Conservation (phyloP, 2,329 filamentous ascomycete species). For the Arthroderma uncinatum region DNA sequence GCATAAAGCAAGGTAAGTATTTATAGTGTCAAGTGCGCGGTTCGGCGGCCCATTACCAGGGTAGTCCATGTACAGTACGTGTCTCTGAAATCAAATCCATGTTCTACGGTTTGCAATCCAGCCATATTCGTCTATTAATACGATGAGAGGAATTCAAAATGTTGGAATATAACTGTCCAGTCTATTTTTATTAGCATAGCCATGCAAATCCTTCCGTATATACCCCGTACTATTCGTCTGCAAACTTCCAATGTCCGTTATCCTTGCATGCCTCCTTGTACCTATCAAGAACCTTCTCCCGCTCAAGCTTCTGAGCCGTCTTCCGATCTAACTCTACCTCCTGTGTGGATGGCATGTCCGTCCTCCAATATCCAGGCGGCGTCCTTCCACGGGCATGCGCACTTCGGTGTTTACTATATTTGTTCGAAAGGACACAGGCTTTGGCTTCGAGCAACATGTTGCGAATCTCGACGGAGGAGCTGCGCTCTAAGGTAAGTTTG, state of each 20-base stretch:
- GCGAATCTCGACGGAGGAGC: constrained; percentile 22
- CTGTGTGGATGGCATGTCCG: constrained; percentile 82
- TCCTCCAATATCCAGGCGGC: constrained; percentile 82
- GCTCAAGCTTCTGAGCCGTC: constrained; percentile 54
- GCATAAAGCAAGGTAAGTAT: no score
- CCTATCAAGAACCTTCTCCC: constrained; percentile 56
- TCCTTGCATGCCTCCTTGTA: constrained; percentile 71
- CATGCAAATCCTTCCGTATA: not conserved
- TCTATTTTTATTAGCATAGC: not conserved
- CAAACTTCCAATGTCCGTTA: constrained; percentile 67
- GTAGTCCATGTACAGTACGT: no score
- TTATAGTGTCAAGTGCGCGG: no score
- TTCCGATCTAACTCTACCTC: constrained; percentile 56
- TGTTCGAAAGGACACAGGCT: constrained; percentile 59
- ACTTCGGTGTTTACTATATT: constrained; percentile 66
- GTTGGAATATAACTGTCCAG: no score
- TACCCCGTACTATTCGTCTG: constrained; percentile 56
- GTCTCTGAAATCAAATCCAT: no score
- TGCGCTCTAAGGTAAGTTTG: constrained; percentile 16
- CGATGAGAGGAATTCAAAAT: no score
- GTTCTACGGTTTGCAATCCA: no score
- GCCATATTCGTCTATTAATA: no score
- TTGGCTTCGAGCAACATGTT: constrained; percentile 65
- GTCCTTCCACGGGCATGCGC: constrained; percentile 58
- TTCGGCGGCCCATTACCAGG: no score